Evolutionary conservation across 2,329 filamentous ascomycete genomes (phyloP).

Genomic region (Zasmidium citrigriseum): DNA sequence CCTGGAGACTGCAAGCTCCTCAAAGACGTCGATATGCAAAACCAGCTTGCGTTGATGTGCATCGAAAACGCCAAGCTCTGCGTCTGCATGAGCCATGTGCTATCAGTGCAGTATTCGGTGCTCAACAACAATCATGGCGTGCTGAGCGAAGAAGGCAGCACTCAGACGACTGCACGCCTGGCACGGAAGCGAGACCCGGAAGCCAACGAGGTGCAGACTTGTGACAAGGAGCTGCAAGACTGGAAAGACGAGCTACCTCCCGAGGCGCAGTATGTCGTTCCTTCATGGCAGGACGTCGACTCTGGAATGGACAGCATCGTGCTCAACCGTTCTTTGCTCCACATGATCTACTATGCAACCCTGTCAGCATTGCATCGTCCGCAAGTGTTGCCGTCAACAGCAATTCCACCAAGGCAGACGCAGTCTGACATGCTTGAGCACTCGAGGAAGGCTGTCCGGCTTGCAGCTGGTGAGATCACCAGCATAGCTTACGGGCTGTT

Average conservation of each 20-base stretch:
- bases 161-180: constrained; percentile 77
- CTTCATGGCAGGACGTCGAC: constrained; percentile 57
- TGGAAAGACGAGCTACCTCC: constrained; percentile 75
- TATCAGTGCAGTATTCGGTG: constrained; percentile 90
- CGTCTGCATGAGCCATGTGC: constrained; percentile 83
- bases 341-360: constrained; percentile 93
- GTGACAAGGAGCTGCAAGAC: constrained; percentile 74
- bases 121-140: constrained; percentile 77
- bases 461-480: constrained; percentile 83
- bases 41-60: constrained; percentile 81
- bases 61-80: constrained; percentile 90
- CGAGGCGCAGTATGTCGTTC: constrained; percentile 67
- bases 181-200: constrained; percentile 87
- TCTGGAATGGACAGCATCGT: constrained; percentile 60
- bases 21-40: constrained; percentile 71
- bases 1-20: constrained; percentile 70
- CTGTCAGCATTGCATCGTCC: constrained; percentile 88
- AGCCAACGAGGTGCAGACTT: constrained; percentile 73
- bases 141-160: constrained; percentile 69
- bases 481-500: constrained; percentile 78
- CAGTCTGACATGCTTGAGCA: constrained; percentile 75
- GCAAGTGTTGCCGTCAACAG: constrained; percentile 77
- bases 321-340: constrained; percentile 80
- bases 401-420: constrained; percentile 37
- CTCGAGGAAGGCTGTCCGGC: constrained; percentile 78